Percentiles rank a stretch among this genome's conserved stretches.
Conservation (phyloP, 192 early-diverging fungal species). For the Backusella luteola region DNA sequence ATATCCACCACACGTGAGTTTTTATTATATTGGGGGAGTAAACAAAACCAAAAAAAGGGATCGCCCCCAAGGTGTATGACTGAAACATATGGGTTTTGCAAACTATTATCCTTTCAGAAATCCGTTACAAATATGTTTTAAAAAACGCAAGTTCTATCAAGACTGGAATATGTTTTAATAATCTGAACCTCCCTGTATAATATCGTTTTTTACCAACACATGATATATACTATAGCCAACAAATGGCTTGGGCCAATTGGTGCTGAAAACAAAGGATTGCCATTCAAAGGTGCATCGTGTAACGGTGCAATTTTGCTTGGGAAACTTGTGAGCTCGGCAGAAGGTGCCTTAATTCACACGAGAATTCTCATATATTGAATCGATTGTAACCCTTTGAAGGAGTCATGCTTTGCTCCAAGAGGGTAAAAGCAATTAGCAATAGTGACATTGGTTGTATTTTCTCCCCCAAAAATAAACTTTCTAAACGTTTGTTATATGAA, state of each 20-base stretch:
- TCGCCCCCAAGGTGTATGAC: neutral
- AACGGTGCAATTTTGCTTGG: neutral
- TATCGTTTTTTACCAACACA: neutral
- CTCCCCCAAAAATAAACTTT: neutral
- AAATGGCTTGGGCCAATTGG: neutral
- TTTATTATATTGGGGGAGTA: neutral
- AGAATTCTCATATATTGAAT: neutral
- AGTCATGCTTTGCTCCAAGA: constrained; percentile 4
- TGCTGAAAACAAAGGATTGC: neutral
- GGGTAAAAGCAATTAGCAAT: neutral
- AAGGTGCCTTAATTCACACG: neutral
- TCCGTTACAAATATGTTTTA: neutral
- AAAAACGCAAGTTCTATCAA: neutral
- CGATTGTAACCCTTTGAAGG: neutral
- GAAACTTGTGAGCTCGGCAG: neutral
- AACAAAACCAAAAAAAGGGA: neutral
- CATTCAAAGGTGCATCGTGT: neutral
- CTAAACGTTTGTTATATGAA: neutral
- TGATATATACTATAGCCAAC: neutral
- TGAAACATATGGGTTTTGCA: neutral
- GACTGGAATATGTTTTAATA: neutral
- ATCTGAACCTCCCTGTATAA: neutral
- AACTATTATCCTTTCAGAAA: neutral
- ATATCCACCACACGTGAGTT: neutral
- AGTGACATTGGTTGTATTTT: neutral